A percentile compares a stretch with the other conserved stretches of the same genome.
Evolutionary conservation across 2,329 filamentous ascomycete species (phyloP).

Genomic region (Lachnellula cervina): DNA sequence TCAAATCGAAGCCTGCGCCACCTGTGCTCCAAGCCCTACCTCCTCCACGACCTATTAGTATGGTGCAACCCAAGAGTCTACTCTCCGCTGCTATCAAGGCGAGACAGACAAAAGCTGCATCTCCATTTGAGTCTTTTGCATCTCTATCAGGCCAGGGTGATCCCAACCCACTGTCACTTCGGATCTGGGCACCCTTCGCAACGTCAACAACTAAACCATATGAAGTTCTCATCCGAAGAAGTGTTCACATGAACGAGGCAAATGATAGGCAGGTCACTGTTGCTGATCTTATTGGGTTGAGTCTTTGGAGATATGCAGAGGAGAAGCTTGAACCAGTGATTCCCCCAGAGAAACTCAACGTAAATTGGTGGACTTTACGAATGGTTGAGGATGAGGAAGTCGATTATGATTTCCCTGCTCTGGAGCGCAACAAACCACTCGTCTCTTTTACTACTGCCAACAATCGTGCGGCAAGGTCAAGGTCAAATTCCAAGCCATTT

Average conservation of each 20-base stretch:
- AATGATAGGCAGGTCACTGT: conserved; percentile 63
- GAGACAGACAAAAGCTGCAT: conserved; percentile 62
- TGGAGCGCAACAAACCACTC: conserved; percentile 70
- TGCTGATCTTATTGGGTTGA: conserved; percentile 75
- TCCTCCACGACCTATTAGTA: conserved; percentile 63
- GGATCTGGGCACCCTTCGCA: conserved; percentile 72
- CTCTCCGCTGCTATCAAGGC: conserved; percentile 69
- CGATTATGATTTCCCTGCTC: conserved; percentile 77
- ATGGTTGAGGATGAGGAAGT: conserved; percentile 84
- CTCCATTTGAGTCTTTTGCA: conserved; percentile 73
- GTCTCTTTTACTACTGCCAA: conserved; percentile 77
- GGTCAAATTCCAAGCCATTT: conserved; percentile 70
- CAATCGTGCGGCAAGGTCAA: conserved; percentile 55
- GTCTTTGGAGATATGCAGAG: conserved; percentile 72
- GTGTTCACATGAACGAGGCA: conserved; percentile 62
- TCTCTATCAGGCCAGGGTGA: conserved; percentile 74
- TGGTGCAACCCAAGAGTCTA: conserved; percentile 64
- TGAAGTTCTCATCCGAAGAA: conserved; percentile 67
- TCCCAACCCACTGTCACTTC: conserved; percentile 68
- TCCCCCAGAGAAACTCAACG: conserved; percentile 61
- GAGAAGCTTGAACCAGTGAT: conserved; percentile 68
- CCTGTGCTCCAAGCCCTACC: conserved; percentile 61
- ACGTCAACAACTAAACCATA: conserved; percentile 58
- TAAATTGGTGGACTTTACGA: conserved; percentile 76
- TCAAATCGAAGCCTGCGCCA: conserved; percentile 53